A percentile compares a stretch with the other conserved stretches of the same genome.
phyloP scores from a whole-genome alignment of 2,329 filamentous ascomycete genomes.

The Pyrenophora graminea region DNA sequence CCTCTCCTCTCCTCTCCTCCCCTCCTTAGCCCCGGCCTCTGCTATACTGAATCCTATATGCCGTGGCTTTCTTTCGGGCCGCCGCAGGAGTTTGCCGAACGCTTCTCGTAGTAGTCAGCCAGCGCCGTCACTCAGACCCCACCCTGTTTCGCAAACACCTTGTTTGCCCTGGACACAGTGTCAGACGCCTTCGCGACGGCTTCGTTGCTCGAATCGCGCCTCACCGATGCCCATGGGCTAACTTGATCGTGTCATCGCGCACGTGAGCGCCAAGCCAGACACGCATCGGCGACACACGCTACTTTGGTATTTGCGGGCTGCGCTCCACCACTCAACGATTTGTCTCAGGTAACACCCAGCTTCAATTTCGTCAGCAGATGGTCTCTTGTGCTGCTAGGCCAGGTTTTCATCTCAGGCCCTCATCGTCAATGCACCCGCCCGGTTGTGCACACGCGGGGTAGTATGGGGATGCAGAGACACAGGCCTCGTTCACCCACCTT shows the following conservation, averaged over 20 bases:
- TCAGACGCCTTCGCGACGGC: constrained; percentile 11
- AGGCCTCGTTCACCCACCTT: constrained; percentile 5
- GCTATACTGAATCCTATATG: neutral
- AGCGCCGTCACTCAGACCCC: neutral
- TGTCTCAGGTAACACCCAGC: constrained; percentile 35
- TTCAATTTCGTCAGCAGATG: constrained; percentile 33
- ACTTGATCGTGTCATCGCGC: constrained; percentile 14
- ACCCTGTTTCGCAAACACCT: neutral
- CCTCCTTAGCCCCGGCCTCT: neutral
- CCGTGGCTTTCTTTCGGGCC: constrained; percentile 4
- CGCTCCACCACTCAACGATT: constrained; percentile 34
- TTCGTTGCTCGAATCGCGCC: constrained; percentile 19
- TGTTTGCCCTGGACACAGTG: constrained; percentile 3
- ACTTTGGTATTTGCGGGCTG: constrained; percentile 27
- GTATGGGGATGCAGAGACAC: constrained; percentile 19
- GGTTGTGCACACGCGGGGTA: constrained; percentile 24
- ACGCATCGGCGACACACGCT: constrained; percentile 39
- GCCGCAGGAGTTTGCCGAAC: constrained; percentile 5
- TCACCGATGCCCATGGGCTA: constrained; percentile 23
- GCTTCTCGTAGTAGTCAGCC: too few relatives aligned
- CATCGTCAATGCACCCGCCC: constrained; percentile 16
- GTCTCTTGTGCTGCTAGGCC: constrained; percentile 23
- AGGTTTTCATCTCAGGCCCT: constrained; percentile 12
- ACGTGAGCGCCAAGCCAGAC: constrained; percentile 39
- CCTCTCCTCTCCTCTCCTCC: too few relatives aligned